Conservation (phyloP, 2,329 filamentous ascomycete genomes). For the Colletotrichum sp. region DNA sequence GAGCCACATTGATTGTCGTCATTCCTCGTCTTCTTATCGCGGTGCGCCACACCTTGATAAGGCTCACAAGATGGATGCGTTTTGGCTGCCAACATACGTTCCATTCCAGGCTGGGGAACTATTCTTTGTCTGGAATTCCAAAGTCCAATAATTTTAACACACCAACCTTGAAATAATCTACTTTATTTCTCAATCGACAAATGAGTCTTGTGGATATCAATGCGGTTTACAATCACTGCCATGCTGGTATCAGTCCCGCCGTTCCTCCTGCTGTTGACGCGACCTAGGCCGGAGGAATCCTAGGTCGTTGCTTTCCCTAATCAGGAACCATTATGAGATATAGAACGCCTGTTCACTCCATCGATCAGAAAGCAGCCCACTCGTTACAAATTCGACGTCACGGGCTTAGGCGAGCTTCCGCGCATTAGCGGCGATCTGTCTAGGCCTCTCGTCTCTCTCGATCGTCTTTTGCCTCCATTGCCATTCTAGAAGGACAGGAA, state of each 20-base stretch:
- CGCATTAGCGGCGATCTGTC: constrained; percentile 30
- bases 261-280: not conserved
- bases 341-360: not conserved
- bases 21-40: not conserved
- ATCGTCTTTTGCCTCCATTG: constrained; percentile 68
- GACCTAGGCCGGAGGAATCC: not conserved
- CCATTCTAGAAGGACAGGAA: constrained; percentile 94
- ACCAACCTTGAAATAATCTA: not conserved
- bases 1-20: constrained; percentile 1
- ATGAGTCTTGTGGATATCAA: constrained; percentile 15
- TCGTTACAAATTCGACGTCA: no score
- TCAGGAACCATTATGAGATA: not conserved
- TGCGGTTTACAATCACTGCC: not conserved
- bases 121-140: not conserved
- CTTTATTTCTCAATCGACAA: not conserved
- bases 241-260: constrained; percentile 12
- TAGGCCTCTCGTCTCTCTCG: constrained; percentile 54
- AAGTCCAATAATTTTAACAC: not conserved
- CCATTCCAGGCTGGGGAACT: not conserved
- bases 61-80: not conserved
- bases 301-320: not conserved
- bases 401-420: constrained; percentile 8
- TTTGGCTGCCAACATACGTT: not conserved
- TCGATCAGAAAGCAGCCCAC: not conserved
- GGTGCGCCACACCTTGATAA: not conserved